Evolutionary conservation across 2,329 filamentous ascomycete genomes (phyloP), one percentile per base, ranked within the genome.

Genomic region (Colletotrichum sp.): DNA sequence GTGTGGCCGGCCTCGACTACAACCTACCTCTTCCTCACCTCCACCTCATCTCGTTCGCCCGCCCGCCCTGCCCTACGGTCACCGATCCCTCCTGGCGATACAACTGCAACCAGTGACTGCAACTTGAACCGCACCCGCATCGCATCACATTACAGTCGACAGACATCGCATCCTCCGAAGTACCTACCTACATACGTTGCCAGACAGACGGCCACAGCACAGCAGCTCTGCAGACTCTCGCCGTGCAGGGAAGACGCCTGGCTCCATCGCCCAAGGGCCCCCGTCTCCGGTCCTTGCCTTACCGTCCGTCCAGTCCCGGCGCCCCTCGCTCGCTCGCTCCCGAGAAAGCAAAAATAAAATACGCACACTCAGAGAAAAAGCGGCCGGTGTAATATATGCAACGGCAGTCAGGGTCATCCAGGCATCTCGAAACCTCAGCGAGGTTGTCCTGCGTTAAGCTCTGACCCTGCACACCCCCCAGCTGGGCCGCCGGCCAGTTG

Each of bases 361-460:
- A 66, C 44, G 59, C 34, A 32, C 24, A 62, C 28, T n/a, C 36
- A n/a, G 34, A 57, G 30, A 52, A 57, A 65, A 74, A 69, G 65
- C 39, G 70, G 72, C 75, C 66, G 75, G 62, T 63, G 72, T 80
- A 79, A 77, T 83, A 82, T 83, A 86, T 88, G 86, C 87, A 84
- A 87, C 87, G 85, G 83, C 82, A 86, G 86, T 87, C 87, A 87
- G 86, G 85, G 84, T 85, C 83, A 82, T 82, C 83, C 80, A 80
- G 71, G 80, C 81, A 81, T 83, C 79, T 82, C 81, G 83, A 85
- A 85, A 84, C 81, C 78, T 80, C 79, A 79, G 72, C 77, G 72
- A 67, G 74, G 81, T 78, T 80, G 80, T 81, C 79, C 79, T 75
- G 66, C 71, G 71, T 76, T 75, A 80, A 83, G 82, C 83, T 82